Conservation (phyloP, 257 asterid species). For the Rauvolfia tetraphylla region DNA sequence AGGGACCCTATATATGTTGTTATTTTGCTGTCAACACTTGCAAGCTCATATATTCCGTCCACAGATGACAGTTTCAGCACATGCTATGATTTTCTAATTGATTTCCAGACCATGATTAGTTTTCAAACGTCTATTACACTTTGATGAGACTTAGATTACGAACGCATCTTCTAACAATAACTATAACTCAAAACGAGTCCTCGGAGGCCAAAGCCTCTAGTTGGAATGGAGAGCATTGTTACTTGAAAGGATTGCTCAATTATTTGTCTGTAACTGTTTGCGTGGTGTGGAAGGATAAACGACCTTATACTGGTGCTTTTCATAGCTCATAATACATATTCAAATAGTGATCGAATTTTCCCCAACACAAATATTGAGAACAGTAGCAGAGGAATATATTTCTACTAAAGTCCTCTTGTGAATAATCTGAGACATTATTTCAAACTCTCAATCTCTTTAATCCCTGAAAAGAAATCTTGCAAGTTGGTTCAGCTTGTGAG, state of each 20-base stretch:
- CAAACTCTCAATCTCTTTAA: not conserved
- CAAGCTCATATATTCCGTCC: not conserved
- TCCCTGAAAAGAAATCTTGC: not conserved
- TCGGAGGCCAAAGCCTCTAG: no score
- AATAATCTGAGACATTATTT: slow-evolving; percentile 4
- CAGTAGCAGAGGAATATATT: not conserved
- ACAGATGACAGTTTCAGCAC: slow-evolving; percentile 5
- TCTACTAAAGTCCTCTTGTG: not conserved
- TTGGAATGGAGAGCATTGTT: no score
- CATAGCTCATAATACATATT: no score
- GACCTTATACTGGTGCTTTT: slow-evolving; percentile 4
- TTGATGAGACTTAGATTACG: not conserved
- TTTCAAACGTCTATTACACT: not conserved
- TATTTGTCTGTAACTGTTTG: no score
- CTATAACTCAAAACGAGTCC: no score
- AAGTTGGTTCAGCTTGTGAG: slow-evolving; percentile 10
- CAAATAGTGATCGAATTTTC: not conserved
- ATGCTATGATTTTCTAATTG: not conserved
- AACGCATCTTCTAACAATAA: no score
- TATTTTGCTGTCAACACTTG: slow-evolving; percentile 7
- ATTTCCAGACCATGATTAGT: not conserved
- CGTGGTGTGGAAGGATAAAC: slow-evolving; percentile 2
- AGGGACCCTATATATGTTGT: not conserved
- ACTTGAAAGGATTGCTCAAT: no score
- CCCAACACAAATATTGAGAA: not conserved